Evolutionary conservation across 257 asterid species (phyloP).

Genomic region (Nicotiana otophora): DNA sequence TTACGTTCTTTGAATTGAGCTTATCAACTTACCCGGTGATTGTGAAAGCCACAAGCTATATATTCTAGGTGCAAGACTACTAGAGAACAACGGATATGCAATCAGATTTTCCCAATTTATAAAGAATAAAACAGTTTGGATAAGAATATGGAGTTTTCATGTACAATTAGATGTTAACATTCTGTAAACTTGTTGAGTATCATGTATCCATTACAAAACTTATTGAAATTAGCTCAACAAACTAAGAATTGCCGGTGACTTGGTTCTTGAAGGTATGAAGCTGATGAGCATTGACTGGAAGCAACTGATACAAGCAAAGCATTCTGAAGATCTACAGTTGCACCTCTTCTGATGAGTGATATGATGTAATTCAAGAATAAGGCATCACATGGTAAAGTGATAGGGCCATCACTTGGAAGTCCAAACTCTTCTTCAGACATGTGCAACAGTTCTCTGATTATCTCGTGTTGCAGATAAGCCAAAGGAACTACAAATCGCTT

Average conservation of each 20-base stretch:
- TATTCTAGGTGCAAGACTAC: neutral
- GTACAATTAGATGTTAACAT: neutral
- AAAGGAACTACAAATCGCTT: slow-evolving; percentile 20
- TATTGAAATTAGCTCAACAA: neutral
- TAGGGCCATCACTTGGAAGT: neutral
- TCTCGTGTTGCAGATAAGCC: slow-evolving; percentile 12
- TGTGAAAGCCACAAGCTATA: neutral
- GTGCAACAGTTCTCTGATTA: slow-evolving; percentile 17
- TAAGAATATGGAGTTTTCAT: neutral
- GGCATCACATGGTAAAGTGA: neutral
- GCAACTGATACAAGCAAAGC: slow-evolving; percentile 13
- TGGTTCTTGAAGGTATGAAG: neutral
- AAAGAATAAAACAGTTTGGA: no score
- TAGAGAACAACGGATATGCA: neutral
- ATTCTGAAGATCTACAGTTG: neutral
- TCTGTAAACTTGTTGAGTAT: neutral
- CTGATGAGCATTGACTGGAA: neutral
- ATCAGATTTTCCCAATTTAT: no score
- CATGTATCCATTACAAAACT: neutral
- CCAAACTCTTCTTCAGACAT: slow-evolving; percentile 28
- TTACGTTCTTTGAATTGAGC: neutral
- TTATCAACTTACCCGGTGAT: neutral
- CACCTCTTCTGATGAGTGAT: neutral
- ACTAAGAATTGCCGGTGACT: neutral
- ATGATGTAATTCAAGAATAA: neutral